Percentiles rank a stretch among this genome's conserved stretches.
phyloP scores from a whole-genome alignment of 805 yeast genomes.

The Wickerhamomyces alni region DNA sequence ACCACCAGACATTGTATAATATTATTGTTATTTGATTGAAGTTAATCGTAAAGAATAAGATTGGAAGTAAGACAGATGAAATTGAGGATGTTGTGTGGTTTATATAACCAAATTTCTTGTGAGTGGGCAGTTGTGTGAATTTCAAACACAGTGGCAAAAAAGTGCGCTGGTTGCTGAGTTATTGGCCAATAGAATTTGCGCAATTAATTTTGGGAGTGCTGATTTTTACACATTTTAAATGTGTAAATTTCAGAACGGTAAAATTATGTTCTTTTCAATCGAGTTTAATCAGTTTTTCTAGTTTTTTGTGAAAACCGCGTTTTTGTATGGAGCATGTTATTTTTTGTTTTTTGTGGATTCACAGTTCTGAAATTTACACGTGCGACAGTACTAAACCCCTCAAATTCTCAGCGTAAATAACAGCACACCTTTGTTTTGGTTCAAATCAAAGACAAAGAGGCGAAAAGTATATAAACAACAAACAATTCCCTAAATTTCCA shows the following conservation, averaged over 20 bases:
- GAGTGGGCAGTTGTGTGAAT: no score
- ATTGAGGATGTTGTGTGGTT: neutral
- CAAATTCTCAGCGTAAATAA: neutral
- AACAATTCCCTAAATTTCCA: neutral
- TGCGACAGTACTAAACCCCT: neutral
- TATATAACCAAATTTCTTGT: neutral
- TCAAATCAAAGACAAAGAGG: neutral
- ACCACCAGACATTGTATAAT: conserved; percentile 54
- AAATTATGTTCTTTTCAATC: neutral
- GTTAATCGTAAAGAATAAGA: neutral
- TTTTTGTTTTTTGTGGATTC: no score
- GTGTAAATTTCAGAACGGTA: conserved; percentile 10
- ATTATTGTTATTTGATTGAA: neutral
- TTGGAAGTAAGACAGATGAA: neutral
- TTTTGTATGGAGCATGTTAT: conserved; percentile 1
- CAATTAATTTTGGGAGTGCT: conserved; percentile 2
- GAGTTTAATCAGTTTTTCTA: neutral
- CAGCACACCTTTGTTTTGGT: neutral
- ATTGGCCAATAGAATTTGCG: conserved; percentile 3
- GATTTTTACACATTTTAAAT: conserved; percentile 4
- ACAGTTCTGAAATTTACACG: neutral
- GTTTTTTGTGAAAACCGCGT: neutral
- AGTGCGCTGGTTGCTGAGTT: conserved; percentile 4
- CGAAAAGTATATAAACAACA: conserved; percentile 7
- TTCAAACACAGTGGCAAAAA: neutral